Evolutionary conservation across 1,284 basidiomycete genomes (phyloP), one percentile per base, ranked within the genome.

Genomic region (Violaceomyces palustris): DNA sequence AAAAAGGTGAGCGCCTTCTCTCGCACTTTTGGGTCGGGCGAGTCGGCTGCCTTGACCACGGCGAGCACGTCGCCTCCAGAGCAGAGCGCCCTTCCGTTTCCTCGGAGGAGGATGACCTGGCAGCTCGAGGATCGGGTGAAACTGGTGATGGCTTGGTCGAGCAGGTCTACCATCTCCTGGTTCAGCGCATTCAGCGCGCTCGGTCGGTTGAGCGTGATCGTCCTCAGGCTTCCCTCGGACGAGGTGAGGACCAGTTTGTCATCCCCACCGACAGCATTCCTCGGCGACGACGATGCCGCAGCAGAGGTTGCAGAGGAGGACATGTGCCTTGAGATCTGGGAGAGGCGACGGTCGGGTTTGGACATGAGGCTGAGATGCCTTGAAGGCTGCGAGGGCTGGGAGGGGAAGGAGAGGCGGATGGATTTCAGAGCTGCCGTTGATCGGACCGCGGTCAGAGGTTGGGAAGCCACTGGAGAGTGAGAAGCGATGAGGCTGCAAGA

Each of bases 51-150:
- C 12, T 55, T 52, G 33, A 60, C 60, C 21, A 79, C 83, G 68
- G 69, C 77, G 54, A 82, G 82, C 42, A 99, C 87, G 74, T 99
- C 94, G 42, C 93, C 93, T 18, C 93, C 94, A 5, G 89, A 86
- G 72, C 92, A 98, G 70, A 97, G 96, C 10, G 86, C 88, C 48
- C 84, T 79, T 10, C 87, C 88, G 22, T 78, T 77, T 17, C 89
- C 67, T 21, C 69, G 62, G 17, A 72, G 56, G 1, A 70, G 39
- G 38, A 72, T 57, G 37, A 63, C 50, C 22, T 65, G 52, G 31
- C 54, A 59, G 19, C 55, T 50, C 24, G 53, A 32, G 11, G 62
- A 60, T 2, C 14, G 39, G 9, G 40, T 26, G 58, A 78, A 47
- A 52, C 87, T 88, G 78, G 88, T 80, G 29, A 93, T 80, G 67